Evolutionary conservation across 768 basidiomycete species (phyloP).

Genomic region (Dendrothele bispora): DNA sequence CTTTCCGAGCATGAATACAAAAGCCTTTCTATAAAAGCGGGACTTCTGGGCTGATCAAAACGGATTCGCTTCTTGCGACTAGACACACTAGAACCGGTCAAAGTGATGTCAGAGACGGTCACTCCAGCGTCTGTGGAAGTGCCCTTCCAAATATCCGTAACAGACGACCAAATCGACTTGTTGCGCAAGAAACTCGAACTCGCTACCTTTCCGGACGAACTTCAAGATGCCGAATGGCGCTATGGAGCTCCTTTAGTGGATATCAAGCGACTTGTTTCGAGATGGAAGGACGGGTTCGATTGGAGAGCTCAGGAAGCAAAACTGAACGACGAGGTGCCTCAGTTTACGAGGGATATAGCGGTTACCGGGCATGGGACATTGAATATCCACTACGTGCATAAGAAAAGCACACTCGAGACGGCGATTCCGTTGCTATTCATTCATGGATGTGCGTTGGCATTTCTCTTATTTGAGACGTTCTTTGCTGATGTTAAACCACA

Average conservation of each 20-base stretch:
- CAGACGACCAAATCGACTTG: conserved; percentile 13
- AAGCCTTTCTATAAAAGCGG: no score
- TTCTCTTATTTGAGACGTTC: neutral
- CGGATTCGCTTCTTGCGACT: no score
- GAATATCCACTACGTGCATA: conserved; percentile 31
- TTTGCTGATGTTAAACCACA: neutral
- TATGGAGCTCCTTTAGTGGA: conserved; percentile 7
- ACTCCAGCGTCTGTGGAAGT: neutral
- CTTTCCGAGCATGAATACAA: no score
- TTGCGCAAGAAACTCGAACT: conserved; percentile 7
- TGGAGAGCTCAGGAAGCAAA: conserved; percentile 3
- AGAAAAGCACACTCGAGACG: conserved; percentile 20
- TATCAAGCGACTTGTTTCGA: conserved; percentile 1
- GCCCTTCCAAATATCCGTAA: conserved; percentile 18
- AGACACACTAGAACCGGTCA: no score
- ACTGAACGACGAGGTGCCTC: conserved; percentile 25
- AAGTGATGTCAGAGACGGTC: no score
- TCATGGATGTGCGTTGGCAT: conserved; percentile 1
- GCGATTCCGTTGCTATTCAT: conserved; percentile 5
- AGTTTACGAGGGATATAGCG: neutral
- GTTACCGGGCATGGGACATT: conserved; percentile 15
- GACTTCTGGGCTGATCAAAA: no score
- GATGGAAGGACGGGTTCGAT: conserved; percentile 6
- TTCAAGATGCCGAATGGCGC: conserved; percentile 2
- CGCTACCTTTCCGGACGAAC: conserved; percentile 5